These are phyloP conservation scores for Clitopilus hobsonii DNA, from an alignment of 768 basidiomycete species.

Conservation along the genomic window DNA sequence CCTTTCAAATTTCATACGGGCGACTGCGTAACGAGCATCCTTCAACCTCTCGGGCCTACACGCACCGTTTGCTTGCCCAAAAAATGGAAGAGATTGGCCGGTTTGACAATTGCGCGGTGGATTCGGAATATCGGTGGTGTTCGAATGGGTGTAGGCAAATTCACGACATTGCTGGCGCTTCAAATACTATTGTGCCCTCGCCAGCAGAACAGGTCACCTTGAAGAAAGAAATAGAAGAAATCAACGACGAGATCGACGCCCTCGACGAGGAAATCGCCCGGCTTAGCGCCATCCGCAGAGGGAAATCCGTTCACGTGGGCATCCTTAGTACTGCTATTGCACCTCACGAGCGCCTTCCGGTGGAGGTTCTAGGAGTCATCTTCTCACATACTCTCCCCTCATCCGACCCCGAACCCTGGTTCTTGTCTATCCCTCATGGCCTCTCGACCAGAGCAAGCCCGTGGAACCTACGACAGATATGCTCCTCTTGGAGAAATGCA, in stretches of 20 bases:
- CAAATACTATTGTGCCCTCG: background rate
- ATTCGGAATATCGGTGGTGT: background rate
- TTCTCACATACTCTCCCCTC: background rate
- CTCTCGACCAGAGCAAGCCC: background rate
- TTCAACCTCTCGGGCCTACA: too few relatives aligned
- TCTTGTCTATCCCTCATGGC: background rate
- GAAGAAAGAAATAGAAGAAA: background rate
- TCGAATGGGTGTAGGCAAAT: too few relatives aligned
- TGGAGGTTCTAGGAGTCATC: background rate
- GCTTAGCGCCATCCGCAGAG: background rate
- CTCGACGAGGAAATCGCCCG: background rate
- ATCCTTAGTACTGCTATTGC: background rate
- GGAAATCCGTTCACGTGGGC: background rate
- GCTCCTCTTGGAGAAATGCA: background rate
- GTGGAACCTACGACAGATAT: background rate
- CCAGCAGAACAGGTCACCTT: background rate
- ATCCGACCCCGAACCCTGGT: background rate
- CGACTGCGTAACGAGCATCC: too few relatives aligned
- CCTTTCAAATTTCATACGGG: too few relatives aligned
- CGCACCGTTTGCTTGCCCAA: too few relatives aligned
- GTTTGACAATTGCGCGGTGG: too few relatives aligned
- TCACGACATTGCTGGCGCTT: background rate
- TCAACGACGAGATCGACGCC: background rate
- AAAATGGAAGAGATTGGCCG: too few relatives aligned
- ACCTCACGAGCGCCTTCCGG: background rate